Conservation (phyloP, 495 filamentous ascomycete species). For the Aspergillus heteromorphus region DNA sequence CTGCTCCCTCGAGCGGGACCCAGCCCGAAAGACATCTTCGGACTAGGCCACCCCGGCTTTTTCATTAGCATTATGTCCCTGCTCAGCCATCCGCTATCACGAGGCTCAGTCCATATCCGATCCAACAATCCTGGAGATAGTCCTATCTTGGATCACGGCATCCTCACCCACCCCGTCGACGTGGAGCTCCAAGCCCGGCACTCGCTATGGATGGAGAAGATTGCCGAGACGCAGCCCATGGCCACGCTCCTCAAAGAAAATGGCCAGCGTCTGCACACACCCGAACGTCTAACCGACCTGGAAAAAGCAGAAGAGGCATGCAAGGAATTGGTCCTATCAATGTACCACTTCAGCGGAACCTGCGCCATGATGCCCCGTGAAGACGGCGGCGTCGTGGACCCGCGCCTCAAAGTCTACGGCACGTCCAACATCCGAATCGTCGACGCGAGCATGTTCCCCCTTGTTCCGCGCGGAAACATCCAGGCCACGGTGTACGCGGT, state of each 20-base stretch:
- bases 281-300: neutral
- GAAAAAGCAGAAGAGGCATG: neutral
- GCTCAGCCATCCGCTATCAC: constrained; percentile 46
- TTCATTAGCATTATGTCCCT: constrained; percentile 35
- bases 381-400: constrained; percentile 45
- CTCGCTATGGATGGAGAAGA: constrained; percentile 38
- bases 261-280: neutral
- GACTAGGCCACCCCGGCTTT: constrained; percentile 19
- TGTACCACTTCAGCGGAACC: constrained; percentile 42
- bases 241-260: constrained; percentile 24
- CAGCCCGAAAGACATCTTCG: constrained; percentile 8
- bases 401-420: constrained; percentile 43
- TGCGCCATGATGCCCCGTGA: constrained; percentile 52
- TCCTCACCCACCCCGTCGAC: constrained; percentile 42
- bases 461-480: constrained; percentile 49
- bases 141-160: constrained; percentile 43
- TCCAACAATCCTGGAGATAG: constrained; percentile 21
- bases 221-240: constrained; percentile 38
- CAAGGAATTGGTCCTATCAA: neutral
- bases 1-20: constrained; percentile 1
- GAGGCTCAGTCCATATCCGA: constrained; percentile 48
- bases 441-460: constrained; percentile 53
- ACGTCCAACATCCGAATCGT: constrained; percentile 43
- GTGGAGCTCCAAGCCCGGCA: constrained; percentile 40
- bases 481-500: constrained; percentile 53